Evolutionary conservation across 352 stramenopile genomes (phyloP).

Genomic region (Phytophthora multivora): DNA sequence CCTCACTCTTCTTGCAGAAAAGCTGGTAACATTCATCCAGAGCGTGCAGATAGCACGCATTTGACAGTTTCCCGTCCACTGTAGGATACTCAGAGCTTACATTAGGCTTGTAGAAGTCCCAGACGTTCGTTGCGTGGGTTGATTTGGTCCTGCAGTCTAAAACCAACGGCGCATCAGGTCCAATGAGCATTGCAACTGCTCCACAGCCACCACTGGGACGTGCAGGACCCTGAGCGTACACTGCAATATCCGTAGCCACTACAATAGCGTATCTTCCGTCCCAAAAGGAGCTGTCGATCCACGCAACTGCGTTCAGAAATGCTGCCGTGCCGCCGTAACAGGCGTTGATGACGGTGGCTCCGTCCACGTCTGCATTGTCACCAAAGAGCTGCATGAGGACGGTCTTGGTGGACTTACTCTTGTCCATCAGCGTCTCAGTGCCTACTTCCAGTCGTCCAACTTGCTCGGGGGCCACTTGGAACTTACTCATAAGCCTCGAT

Average conservation of each 20-base stretch:
- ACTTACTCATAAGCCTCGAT: constrained; percentile 60
- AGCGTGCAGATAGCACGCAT: constrained; percentile 95
- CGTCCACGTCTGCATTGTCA: constrained; percentile 69
- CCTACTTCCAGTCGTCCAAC: constrained; percentile 97
- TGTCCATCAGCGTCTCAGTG: constrained; percentile 95
- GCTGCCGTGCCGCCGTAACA: constrained; percentile 98
- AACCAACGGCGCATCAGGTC: constrained; percentile 93
- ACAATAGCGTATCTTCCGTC: constrained; percentile 95
- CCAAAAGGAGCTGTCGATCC: constrained; percentile 95
- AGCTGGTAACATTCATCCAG: constrained; percentile 95
- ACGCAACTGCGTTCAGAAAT: constrained; percentile 96
- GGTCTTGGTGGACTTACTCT: constrained; percentile 88
- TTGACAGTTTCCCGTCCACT: constrained; percentile 95
- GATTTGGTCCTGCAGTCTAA: constrained; percentile 89
- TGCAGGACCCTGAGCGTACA: constrained; percentile 93
- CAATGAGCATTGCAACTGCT: constrained; percentile 96
- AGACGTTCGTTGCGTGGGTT: constrained; percentile 93
- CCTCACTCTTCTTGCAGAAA: constrained; percentile 88
- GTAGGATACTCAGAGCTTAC: constrained; percentile 93
- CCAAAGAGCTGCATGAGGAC: constrained; percentile 79
- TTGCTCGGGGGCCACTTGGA: constrained; percentile 52
- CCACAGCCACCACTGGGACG: constrained; percentile 92
- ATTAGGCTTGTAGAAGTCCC: constrained; percentile 99
- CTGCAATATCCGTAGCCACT: constrained; percentile 96
- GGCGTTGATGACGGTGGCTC: constrained; percentile 96